These are phyloP conservation scores for Trametes cinnabarina DNA, from an alignment of 768 basidiomycete species.

Conservation along the genomic window DNA sequence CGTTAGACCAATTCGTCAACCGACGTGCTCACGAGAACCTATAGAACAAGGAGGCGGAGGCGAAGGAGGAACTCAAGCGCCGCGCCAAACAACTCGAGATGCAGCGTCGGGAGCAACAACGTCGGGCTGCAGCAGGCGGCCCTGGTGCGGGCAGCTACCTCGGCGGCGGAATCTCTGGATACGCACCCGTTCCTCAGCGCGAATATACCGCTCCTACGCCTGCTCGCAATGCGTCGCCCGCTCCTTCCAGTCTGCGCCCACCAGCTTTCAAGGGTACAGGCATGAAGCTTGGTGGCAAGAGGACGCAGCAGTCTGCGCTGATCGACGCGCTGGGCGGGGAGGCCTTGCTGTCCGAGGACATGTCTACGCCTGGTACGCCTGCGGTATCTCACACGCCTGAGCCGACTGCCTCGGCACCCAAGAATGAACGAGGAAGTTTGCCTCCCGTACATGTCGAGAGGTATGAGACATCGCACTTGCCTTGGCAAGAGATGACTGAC, in stretches of 20 bases:
- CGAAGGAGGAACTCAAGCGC: conserved; percentile 97
- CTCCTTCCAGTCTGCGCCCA: conserved; percentile 50
- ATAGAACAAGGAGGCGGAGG: conserved; percentile 98
- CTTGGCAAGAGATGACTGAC: neutral
- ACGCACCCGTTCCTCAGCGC: conserved; percentile 64
- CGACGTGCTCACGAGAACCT: neutral
- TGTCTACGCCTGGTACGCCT: conserved; percentile 52
- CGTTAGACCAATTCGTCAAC: too few species aligned
- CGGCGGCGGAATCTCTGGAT: conserved; percentile 67
- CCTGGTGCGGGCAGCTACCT: conserved; percentile 57
- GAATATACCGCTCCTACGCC: conserved; percentile 61
- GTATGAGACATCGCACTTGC: conserved; percentile 38
- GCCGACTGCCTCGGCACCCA: conserved; percentile 38
- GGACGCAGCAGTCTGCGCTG: conserved; percentile 84
- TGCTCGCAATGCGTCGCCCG: conserved; percentile 44
- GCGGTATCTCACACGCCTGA: conserved; percentile 46
- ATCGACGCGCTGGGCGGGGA: conserved; percentile 86
- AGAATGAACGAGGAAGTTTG: conserved; percentile 58
- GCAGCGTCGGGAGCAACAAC: conserved; percentile 93
- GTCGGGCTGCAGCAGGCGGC: conserved; percentile 57
- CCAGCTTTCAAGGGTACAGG: conserved; percentile 92
- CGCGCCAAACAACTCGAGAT: conserved; percentile 97
- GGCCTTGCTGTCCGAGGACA: conserved; percentile 53
- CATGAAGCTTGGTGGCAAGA: conserved; percentile 96
- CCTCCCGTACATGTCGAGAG: conserved; percentile 76